A percentile compares a stretch with the other conserved stretches of the same genome.
Conservation (phyloP, 768 basidiomycete species). For the Lactarius vividus region DNA sequence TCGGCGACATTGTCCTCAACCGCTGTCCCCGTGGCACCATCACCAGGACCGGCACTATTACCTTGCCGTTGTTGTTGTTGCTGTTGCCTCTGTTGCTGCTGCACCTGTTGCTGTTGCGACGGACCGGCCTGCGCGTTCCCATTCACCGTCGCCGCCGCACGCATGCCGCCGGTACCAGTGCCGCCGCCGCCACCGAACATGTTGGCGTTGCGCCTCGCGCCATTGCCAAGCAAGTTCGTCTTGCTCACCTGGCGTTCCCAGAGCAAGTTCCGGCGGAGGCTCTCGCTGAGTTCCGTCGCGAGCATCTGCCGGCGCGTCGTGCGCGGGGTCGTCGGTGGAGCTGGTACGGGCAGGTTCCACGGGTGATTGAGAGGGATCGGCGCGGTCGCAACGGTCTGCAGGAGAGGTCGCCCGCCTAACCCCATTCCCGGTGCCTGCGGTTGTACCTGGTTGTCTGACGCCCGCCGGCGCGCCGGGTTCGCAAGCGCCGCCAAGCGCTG, state of each 20-base stretch:
- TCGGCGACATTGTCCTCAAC: constrained; percentile 4
- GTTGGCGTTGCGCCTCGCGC: constrained; percentile 33
- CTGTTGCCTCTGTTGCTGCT: constrained; percentile 3
- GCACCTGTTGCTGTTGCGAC: constrained; percentile 43
- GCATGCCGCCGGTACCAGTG: constrained; percentile 28
- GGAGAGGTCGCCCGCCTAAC: constrained; percentile 22
- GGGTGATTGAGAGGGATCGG: constrained; percentile 63
- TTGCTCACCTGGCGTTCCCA: constrained; percentile 75
- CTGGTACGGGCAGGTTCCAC: constrained; percentile 67
- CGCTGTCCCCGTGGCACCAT: neutral
- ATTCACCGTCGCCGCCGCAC: constrained; percentile 36
- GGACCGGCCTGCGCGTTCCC: constrained; percentile 12
- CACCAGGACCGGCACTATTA: neutral
- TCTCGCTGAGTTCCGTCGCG: constrained; percentile 81
- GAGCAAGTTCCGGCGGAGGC: constrained; percentile 71
- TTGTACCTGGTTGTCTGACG: constrained; percentile 34
- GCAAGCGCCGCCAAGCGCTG: constrained; percentile 60
- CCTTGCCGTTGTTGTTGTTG: constrained; percentile 11
- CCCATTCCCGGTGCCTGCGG: constrained; percentile 15
- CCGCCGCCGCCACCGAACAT: constrained; percentile 28
- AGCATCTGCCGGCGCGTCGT: constrained; percentile 86
- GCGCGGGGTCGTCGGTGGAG: constrained; percentile 73
- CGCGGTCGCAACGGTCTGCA: constrained; percentile 41
- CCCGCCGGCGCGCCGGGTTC: constrained; percentile 39
- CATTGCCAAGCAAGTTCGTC: constrained; percentile 43